phyloP scores from a whole-genome alignment of 371 early-diverging fungal species.

The Mucor plumbeus region DNA sequence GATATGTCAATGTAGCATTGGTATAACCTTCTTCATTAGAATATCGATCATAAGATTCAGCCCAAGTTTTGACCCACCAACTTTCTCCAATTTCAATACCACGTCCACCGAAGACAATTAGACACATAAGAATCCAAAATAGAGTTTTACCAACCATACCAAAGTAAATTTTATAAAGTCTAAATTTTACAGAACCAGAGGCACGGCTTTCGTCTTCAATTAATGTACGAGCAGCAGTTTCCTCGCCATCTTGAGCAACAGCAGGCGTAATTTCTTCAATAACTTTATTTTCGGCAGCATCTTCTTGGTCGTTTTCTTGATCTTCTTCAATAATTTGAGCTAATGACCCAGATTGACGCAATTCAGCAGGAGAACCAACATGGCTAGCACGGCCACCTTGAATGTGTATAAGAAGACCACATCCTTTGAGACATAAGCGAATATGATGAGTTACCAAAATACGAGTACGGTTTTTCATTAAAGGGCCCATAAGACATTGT shows the following conservation, averaged over 20 bases:
- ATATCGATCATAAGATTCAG: constrained; percentile 26
- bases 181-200: constrained; percentile 61
- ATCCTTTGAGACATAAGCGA: constrained; percentile 66
- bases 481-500: constrained; percentile 69
- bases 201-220: constrained; percentile 46
- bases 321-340: constrained; percentile 18
- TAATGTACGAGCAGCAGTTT: constrained; percentile 40
- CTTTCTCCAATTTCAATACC: constrained; percentile 47
- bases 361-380: constrained; percentile 50
- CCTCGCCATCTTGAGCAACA: constrained; percentile 6
- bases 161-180: constrained; percentile 67
- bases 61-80: constrained; percentile 39
- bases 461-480: constrained; percentile 79
- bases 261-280: constrained; percentile 22
- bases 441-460: constrained; percentile 92
- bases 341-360: constrained; percentile 38
- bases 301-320: constrained; percentile 9
- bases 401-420: constrained; percentile 19
- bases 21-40: neutral
- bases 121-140: constrained; percentile 52
- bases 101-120: constrained; percentile 52
- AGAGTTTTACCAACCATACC: constrained; percentile 64
- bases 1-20: neutral
- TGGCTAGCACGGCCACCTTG: constrained; percentile 57
- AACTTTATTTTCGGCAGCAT: constrained; percentile 4